phyloP scores from a whole-genome alignment of 2,329 filamentous ascomycete genomes.

The Xylariaceae sp. region DNA sequence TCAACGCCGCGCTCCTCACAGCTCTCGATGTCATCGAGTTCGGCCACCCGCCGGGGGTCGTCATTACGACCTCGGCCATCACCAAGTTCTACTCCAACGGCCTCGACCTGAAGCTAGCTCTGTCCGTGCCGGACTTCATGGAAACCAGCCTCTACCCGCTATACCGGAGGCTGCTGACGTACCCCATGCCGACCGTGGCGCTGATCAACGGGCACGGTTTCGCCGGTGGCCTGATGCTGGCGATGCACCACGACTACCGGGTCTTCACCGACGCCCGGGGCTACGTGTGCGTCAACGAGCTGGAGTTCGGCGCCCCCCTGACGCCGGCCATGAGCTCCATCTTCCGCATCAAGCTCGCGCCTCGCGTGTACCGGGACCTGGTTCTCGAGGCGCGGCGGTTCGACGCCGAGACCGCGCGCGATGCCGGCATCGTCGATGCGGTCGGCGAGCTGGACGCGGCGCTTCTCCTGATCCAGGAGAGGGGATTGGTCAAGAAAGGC shows the following conservation, averaged over 20 bases:
- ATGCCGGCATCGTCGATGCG: slow-evolving; percentile 69
- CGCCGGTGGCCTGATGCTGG: slow-evolving; percentile 78
- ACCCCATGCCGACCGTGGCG: slow-evolving; percentile 82
- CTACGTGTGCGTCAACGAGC: slow-evolving; percentile 80
- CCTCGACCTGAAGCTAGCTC: slow-evolving; percentile 73
- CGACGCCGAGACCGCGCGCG: slow-evolving; percentile 63
- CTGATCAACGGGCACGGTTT: slow-evolving; percentile 80
- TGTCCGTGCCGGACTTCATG: slow-evolving; percentile 63
- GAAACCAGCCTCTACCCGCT: slow-evolving; percentile 63
- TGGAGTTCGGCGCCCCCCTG: slow-evolving; percentile 78
- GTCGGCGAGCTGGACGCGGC: slow-evolving; percentile 60
- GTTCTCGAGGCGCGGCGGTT: slow-evolving; percentile 76
- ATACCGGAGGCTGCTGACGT: slow-evolving; percentile 68
- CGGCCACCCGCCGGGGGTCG: slow-evolving; percentile 68
- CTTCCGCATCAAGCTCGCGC: slow-evolving; percentile 69
- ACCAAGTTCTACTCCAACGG: slow-evolving; percentile 83
- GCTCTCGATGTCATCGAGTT: slow-evolving; percentile 77
- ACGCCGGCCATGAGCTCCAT: slow-evolving; percentile 73
- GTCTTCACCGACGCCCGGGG: slow-evolving; percentile 69
- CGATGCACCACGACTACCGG: slow-evolving; percentile 83
- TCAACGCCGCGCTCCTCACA: slow-evolving; percentile 67
- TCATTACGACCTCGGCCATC: slow-evolving; percentile 76
- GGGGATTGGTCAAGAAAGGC: slow-evolving; percentile 63
- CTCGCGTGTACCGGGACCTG: slow-evolving; percentile 61
- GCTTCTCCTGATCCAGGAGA: slow-evolving; percentile 60